These are phyloP conservation scores for Aspergillus panamensis DNA, from an alignment of 495 filamentous ascomycete genomes.

Conservation along the genomic window DNA sequence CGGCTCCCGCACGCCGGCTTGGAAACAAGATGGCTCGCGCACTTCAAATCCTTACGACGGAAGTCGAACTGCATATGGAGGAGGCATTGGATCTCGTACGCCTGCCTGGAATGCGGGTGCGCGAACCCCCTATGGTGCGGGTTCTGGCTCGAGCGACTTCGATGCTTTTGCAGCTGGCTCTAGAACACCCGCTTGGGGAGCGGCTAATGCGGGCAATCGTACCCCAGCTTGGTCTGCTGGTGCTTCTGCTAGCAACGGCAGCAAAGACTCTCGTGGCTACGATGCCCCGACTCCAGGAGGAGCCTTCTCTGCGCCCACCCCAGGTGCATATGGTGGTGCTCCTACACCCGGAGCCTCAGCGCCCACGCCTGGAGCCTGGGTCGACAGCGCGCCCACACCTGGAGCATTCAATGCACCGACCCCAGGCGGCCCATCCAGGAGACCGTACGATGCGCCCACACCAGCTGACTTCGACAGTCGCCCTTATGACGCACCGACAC, in stretches of 20 bases:
- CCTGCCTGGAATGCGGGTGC: constrained; percentile 59
- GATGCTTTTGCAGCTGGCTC: constrained; percentile 70
- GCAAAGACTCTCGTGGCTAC: constrained; percentile 54
- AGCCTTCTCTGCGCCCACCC: constrained; percentile 51
- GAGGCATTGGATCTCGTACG: constrained; percentile 40
- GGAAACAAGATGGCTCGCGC: constrained; percentile 66
- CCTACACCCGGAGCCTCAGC: constrained; percentile 73
- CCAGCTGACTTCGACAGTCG: constrained; percentile 56
- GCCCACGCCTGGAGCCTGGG: constrained; percentile 72
- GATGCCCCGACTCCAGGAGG: constrained; percentile 79
- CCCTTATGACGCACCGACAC: constrained; percentile 73
- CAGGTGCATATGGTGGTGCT: constrained; percentile 50
- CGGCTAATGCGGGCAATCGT: constrained; percentile 48
- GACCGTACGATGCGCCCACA: constrained; percentile 55
- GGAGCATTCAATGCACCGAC: constrained; percentile 63
- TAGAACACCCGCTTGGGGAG: constrained; percentile 71
- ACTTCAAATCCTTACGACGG: constrained; percentile 82
- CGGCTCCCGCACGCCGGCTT: constrained; percentile 66
- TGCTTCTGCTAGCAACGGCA: constrained; percentile 23
- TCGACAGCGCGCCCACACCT: constrained; percentile 61
- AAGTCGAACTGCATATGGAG: constrained; percentile 64
- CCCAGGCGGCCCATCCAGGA: constrained; percentile 40
- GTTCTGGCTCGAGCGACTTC: constrained; percentile 55
- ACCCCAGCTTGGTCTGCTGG: constrained; percentile 48
- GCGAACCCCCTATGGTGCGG: constrained; percentile 67